Conservation (phyloP, 495 filamentous ascomycete genomes). For the Immersiella caudata region DNA sequence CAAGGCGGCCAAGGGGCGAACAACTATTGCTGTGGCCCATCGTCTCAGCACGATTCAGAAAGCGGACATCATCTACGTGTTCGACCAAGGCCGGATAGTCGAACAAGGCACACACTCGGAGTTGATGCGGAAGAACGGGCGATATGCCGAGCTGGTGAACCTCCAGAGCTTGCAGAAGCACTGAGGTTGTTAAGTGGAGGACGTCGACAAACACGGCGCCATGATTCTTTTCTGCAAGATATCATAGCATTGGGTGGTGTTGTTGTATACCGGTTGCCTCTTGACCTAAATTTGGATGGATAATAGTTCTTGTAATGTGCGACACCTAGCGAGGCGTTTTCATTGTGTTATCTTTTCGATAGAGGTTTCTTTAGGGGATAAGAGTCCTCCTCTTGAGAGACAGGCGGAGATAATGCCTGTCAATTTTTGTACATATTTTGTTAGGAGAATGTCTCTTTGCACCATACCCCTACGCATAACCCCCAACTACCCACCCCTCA, state of each 20-base stretch:
- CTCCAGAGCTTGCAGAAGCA: conserved; percentile 75
- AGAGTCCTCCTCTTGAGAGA: too few species aligned
- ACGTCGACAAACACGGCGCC: too few species aligned
- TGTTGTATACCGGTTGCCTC: not conserved
- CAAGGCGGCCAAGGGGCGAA: conserved; percentile 63
- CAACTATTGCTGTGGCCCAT: conserved; percentile 78
- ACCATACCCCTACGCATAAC: too few species aligned
- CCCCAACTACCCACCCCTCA: too few species aligned
- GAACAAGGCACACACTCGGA: conserved; percentile 59
- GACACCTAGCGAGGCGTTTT: not conserved
- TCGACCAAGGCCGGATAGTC: conserved; percentile 59
- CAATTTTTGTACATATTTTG: too few species aligned
- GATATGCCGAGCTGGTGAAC: conserved; percentile 60
- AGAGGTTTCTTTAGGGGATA: too few species aligned
- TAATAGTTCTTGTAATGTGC: conserved; percentile 1
- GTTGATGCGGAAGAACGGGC: conserved; percentile 53
- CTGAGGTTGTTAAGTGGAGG: not conserved
- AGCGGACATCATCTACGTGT: conserved; percentile 62
- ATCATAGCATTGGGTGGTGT: conserved; percentile 16
- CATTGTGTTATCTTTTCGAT: too few species aligned
- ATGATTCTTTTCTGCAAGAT: conserved; percentile 1
- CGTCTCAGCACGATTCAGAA: conserved; percentile 61
- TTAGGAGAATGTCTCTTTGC: too few species aligned
- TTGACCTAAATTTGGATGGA: not conserved
- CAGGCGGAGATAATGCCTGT: too few species aligned